Evolutionary conservation across 2,329 filamentous ascomycete species (phyloP).

Genomic region (Fusarium oxysporum): DNA sequence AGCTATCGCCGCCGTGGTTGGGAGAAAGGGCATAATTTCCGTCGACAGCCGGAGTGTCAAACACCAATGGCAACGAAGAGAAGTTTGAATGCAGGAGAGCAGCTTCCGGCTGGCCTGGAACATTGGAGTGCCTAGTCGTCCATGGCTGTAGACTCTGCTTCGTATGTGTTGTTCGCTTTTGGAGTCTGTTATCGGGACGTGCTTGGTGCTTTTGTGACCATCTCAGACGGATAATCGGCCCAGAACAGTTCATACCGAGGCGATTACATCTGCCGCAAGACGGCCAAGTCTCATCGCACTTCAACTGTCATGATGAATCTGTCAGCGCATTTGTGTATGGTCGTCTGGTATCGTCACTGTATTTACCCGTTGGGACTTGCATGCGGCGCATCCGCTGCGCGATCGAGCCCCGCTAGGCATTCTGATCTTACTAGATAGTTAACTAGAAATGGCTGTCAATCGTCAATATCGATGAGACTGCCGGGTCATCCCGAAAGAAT

Average conservation of each 20-base stretch:
- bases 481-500: accelerated
- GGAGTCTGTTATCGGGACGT: accelerated
- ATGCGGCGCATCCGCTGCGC: not conserved
- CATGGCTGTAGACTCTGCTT: not conserved
- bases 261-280: not conserved
- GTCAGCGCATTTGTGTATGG: not conserved
- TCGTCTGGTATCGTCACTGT: accelerated
- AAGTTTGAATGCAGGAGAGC: accelerated
- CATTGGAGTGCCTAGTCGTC: accelerated
- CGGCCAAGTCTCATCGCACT: not conserved
- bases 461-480: accelerated
- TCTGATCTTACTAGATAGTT: accelerated
- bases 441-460: accelerated
- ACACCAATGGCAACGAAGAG: accelerated
- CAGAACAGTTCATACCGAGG: not conserved
- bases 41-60: accelerated
- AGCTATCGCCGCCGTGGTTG: accelerated
- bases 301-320: not conserved
- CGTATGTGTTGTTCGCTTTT: not conserved
- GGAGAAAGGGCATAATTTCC: not conserved
- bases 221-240: not conserved
- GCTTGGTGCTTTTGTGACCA: not conserved
- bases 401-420: not conserved
- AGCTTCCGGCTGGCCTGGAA: not conserved
- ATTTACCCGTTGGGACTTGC: not conserved